Percentiles rank a stretch among this genome's conserved stretches.
Conservation (phyloP, 2,329 filamentous ascomycete genomes). For the Zopfia rhizophila region DNA sequence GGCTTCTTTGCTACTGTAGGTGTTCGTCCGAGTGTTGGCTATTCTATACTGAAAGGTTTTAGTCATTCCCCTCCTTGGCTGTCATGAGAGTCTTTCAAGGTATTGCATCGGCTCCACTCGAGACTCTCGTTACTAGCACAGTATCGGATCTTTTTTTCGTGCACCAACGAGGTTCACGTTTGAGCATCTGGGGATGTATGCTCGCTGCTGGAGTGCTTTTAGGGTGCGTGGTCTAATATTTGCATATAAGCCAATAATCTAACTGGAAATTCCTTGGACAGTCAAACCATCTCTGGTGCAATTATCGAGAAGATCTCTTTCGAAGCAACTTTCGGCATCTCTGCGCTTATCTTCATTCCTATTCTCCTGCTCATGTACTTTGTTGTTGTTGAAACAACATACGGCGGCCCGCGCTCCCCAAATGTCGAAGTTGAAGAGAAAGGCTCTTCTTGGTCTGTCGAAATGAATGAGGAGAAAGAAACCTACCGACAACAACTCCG, state of each 20-base stretch:
- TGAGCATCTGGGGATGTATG: conserved; percentile 72
- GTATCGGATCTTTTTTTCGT: conserved; percentile 94
- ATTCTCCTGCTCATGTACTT: conserved; percentile 57
- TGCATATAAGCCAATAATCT: conserved; percentile 24
- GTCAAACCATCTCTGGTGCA: conserved; percentile 57
- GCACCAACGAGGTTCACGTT: conserved; percentile 83
- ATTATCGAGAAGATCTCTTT: conserved; percentile 54
- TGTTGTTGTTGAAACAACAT: conserved; percentile 58
- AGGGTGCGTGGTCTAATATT: conserved; percentile 45
- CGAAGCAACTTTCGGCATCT: conserved; percentile 56
- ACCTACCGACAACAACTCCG: conserved; percentile 36
- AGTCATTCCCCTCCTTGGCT: conserved; percentile 52
- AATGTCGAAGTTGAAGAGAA: conserved; percentile 37
- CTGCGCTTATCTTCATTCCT: conserved; percentile 55
- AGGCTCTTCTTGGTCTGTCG: conserved; percentile 29
- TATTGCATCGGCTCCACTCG: conserved; percentile 86
- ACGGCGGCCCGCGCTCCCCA: conserved; percentile 33
- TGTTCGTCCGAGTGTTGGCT: neutral
- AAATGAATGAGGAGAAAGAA: conserved; percentile 32
- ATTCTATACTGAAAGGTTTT: neutral
- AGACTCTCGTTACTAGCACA: conserved; percentile 86
- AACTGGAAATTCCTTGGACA: too few species aligned
- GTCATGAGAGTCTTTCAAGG: conserved; percentile 81
- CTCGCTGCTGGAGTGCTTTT: conserved; percentile 49
- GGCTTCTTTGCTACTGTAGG: conserved; percentile 50